phyloP scores from a whole-genome alignment of 441 rosid genomes.

The Metrosideros polymorpha region DNA sequence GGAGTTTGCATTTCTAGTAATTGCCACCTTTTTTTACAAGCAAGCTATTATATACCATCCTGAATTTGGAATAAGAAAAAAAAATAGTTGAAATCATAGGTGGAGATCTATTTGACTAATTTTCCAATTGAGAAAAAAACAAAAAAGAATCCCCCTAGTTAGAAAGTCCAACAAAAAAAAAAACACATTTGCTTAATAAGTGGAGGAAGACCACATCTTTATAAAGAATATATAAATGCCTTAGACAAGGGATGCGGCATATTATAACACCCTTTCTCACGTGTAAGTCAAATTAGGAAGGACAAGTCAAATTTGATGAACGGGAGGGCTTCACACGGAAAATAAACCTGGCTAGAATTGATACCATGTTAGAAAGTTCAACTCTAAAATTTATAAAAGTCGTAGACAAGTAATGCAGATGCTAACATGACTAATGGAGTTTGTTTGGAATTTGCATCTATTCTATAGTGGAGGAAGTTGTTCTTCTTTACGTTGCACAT shows the following conservation, averaged over 20 bases:
- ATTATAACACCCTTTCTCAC: not conserved
- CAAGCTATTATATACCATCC: rapidly evolving
- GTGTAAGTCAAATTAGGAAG: not conserved
- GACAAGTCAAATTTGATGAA: not conserved
- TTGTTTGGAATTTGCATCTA: not conserved
- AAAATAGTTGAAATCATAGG: not conserved
- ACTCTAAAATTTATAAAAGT: not conserved
- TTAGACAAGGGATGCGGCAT: rapidly evolving
- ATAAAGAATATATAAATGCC: not conserved
- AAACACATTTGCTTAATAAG: not conserved
- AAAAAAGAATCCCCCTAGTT: not conserved
- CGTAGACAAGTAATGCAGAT: rapidly evolving
- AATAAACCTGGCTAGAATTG: no score
- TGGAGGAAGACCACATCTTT: not conserved
- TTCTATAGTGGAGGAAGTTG: not conserved
- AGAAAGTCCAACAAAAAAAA: not conserved
- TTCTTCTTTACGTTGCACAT: not conserved
- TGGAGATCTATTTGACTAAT: not conserved
- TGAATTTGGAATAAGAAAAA: not conserved
- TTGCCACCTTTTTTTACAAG: not conserved
- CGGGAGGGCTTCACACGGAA: not conserved
- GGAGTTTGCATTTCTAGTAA: not conserved
- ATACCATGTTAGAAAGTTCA: not conserved
- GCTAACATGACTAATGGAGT: not conserved
- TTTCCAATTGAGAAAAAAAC: not conserved